Evolutionary conservation across 768 basidiomycete species (phyloP), one percentile per base, ranked within the genome.

Genomic region (Suillus clintonianus): DNA sequence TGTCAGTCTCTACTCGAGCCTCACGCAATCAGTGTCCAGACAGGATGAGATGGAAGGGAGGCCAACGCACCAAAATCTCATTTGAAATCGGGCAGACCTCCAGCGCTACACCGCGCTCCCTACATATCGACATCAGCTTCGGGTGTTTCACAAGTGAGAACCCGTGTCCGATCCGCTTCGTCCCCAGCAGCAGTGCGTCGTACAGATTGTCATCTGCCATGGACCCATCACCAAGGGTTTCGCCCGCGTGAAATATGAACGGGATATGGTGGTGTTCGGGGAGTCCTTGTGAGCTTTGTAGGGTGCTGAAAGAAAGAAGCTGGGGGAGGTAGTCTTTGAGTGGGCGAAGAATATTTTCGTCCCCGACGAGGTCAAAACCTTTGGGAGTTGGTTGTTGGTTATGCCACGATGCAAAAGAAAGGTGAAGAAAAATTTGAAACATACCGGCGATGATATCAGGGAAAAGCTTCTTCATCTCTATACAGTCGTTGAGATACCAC

Each of bases 31-130:
- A 57, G 56, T 27, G 53, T 5, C 27, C 43, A 2, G 61, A 47
- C 47, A 27, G 47, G 11, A 32, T 50, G 22, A 9, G 37, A 53
- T 30, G 11, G 50, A 50, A 53, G 1, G 41, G 5, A 59, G 66
- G 22, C 15, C 24, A 59, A 63, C 69, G 73, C 71, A 90, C 90
- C 73, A 93, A 75, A 42, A 92, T 85, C 69, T 92, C 90, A 64
- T 93, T 91, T 57, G 90, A 93, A 64, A 93, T 91, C 2, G 92
- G 91, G 71, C 91, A 92, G 27, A 91, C 82, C 76, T 93, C 92
- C 22, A 92, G 70, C 1, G 87, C 82, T 65, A 94, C 89, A 5
- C 79, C 80, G 59, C 79, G 80, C 66, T 90, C 83, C 51, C 83
- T 80, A 73, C 91, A 92, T 8, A 84, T 82, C 45, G 88, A 78